Conservation (phyloP, 495 filamentous ascomycete genomes). For the Xylaria sp. region DNA sequence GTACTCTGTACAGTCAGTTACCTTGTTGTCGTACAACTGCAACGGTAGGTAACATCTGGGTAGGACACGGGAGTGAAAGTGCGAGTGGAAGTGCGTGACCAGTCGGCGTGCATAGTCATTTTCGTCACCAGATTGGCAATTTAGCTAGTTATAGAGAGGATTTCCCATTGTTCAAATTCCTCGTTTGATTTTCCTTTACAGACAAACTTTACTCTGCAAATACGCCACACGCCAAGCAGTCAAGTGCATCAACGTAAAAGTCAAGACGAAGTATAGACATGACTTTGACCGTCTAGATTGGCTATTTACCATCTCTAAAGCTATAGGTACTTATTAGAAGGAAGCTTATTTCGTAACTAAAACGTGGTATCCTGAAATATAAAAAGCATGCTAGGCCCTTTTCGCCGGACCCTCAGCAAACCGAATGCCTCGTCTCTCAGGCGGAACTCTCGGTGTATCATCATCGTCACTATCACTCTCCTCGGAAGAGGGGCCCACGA, state of each 20-base stretch:
- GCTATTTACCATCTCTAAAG: constrained; percentile 10
- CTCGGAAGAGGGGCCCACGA: constrained; percentile 54
- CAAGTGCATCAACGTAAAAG: not conserved
- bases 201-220: not conserved
- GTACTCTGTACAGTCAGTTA: no score
- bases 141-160: not conserved
- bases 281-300: not conserved
- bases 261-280: not conserved
- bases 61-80: not conserved
- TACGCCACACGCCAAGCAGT: not conserved
- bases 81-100: not conserved
- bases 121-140: not conserved
- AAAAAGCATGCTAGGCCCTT: constrained; percentile 23
- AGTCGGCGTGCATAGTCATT: not conserved
- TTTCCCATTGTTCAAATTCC: not conserved
- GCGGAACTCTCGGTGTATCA: constrained; percentile 57
- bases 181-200: not conserved
- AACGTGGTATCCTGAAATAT: constrained; percentile 8
- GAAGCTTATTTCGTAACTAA: not conserved
- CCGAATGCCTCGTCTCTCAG: constrained; percentile 50
- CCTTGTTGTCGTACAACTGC: not conserved
- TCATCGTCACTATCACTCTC: constrained; percentile 70
- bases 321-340: not conserved
- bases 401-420: constrained; percentile 52
- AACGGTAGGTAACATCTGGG: not conserved